Base-by-base conservation (phyloP, 306 rosid genomes). In the Arachis stenosperma region DNA sequence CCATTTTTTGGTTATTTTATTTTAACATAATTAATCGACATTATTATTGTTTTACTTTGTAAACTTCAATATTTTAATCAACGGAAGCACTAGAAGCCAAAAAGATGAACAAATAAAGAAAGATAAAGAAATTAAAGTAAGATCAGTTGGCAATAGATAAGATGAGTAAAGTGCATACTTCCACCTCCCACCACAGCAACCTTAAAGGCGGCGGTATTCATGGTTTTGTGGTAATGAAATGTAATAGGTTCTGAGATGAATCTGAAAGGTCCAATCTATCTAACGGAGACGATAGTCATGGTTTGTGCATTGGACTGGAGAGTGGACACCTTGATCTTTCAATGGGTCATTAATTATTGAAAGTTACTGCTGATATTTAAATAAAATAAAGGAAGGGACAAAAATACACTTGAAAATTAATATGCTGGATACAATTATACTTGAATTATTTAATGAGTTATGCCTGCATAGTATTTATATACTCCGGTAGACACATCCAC, bases 141-240 rank as follows among this genome's bases (percentile, higher is more conserved):
- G 9, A 68, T 2, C 3, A 66, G 0, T n/a, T 39, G 14, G 47
- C 2, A 36, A 71, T 46, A 65, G 36, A 57, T 10, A n/a, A 42
- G 41, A 46, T 9, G 29, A 52, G 11, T 36, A n/a, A 2, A 30
- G 9, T 43, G 65, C 82, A 79, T 81, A 89, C 97, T 89, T 89
- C 97, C 97, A 76, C 93, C 67, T 64, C 97, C 97, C 36, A 89
- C 77, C 9, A 89, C 96, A 10, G 91, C 97, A 57, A 91, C 90
- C 84, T 85, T 88, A 4, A 75, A 63, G 75, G 43, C 67, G 3
- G 80, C 29, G 78, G 55, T 74, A 60, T 69, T 87, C 97, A 91
- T 91, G 54, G 54, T 46, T 9, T 8, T 46, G 51, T 9, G 51
- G 9, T 44, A 44, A 44, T 44, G 2, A 3, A 6, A 48, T 48